A percentile compares a stretch with the other conserved stretches of the same genome.
Conservation (phyloP, 768 basidiomycete genomes). For the Kwoniella sp. region DNA sequence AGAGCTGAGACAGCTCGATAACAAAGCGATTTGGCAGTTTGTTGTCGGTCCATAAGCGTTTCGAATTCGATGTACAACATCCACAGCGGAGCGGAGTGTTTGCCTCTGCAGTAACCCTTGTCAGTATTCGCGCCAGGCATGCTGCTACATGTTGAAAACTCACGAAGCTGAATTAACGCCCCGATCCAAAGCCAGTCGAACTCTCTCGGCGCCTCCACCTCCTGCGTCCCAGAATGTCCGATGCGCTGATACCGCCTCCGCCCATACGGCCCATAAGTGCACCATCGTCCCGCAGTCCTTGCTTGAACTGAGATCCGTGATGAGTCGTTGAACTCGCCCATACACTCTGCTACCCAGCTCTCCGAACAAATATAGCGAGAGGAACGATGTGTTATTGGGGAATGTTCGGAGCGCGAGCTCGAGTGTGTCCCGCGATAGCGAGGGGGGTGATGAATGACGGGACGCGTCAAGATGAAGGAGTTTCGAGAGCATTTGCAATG, state of each 20-base stretch:
- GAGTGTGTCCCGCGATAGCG: slow-evolving; percentile 44
- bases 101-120: slow-evolving; percentile 34
- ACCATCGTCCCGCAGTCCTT: slow-evolving; percentile 31
- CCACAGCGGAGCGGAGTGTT: slow-evolving; percentile 53
- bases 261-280: slow-evolving; percentile 53
- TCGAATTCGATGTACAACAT: slow-evolving; percentile 58
- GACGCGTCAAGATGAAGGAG: slow-evolving; percentile 46
- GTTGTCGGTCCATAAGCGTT: slow-evolving; percentile 40
- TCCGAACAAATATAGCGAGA: slow-evolving; percentile 53
- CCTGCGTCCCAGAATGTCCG: slow-evolving; percentile 46
- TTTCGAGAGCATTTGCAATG: slow-evolving; percentile 47
- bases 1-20: slow-evolving; percentile 55
- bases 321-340: slow-evolving; percentile 52
- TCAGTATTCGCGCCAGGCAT: too few species aligned
- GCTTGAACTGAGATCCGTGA: slow-evolving; percentile 36
- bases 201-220: slow-evolving; percentile 46
- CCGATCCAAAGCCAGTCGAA: slow-evolving; percentile 53
- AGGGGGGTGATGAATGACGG: slow-evolving; percentile 40
- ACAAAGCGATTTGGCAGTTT: slow-evolving; percentile 54
- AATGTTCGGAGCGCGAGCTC: slow-evolving; percentile 53
- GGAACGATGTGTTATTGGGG: slow-evolving; percentile 57
- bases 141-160: slow-evolving; percentile 22
- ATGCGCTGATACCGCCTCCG: slow-evolving; percentile 35
- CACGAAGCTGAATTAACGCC: slow-evolving; percentile 47
- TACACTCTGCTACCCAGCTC: slow-evolving; percentile 54